Conservation (phyloP, 1,284 basidiomycete species). For the Ganoderma lingzhi region DNA sequence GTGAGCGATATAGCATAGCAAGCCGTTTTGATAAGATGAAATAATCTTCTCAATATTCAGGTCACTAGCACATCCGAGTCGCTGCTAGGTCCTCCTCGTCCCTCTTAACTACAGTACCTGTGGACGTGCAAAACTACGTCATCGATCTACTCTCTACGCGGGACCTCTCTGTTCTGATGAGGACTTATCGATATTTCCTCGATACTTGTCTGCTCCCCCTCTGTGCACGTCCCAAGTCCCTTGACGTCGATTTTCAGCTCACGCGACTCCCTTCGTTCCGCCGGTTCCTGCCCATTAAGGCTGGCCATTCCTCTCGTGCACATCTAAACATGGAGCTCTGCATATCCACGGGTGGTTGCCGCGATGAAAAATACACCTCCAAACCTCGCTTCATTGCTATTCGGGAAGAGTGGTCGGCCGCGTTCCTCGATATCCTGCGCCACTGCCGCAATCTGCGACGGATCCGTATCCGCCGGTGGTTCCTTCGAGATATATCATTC, state of each 20-base stretch:
- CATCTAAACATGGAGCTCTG: conserved; percentile 3
- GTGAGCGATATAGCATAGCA: neutral
- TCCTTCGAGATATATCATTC: neutral
- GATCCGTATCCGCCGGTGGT: conserved; percentile 6
- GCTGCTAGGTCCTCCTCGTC: neutral
- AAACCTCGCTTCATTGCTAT: neutral
- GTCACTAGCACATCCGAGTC: neutral
- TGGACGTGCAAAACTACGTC: conserved; percentile 11
- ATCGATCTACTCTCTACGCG: neutral
- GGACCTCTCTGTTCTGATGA: conserved; percentile 10
- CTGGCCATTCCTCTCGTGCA: neutral
- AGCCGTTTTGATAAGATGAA: neutral
- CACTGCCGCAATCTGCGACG: conserved; percentile 1
- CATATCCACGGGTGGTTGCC: neutral
- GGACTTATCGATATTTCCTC: conserved; percentile 3
- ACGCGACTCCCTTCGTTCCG: neutral
- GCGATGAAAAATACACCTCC: neutral
- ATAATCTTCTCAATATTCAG: neutral
- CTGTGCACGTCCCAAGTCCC: neutral
- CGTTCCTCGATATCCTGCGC: conserved; percentile 1
- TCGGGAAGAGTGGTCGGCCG: conserved; percentile 1
- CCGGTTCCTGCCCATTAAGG: conserved; percentile 5
- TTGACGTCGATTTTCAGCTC: neutral
- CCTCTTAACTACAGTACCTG: conserved; percentile 2
- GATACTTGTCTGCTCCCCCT: conserved; percentile 2